phyloP scores from a whole-genome alignment of 2,329 filamentous ascomycete genomes.

The Ilyonectria mors-panacis region DNA sequence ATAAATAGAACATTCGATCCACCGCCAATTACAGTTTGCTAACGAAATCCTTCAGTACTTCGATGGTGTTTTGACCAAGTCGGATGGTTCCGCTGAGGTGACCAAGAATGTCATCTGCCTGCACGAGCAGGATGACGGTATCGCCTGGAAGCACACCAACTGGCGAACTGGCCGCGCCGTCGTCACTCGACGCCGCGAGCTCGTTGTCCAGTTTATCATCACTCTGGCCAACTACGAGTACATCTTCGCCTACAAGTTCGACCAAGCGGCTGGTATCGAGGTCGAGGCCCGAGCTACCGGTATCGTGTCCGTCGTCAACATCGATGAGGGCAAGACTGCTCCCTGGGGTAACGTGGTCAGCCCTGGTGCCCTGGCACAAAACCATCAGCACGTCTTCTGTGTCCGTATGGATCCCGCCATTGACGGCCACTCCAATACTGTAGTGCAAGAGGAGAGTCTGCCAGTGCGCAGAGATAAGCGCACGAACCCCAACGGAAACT shows the following conservation, averaged over 20 bases:
- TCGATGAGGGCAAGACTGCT: constrained; percentile 68
- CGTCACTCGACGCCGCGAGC: constrained; percentile 67
- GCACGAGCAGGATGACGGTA: constrained; percentile 61
- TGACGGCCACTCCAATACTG: constrained; percentile 71
- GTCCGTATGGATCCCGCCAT: constrained; percentile 74
- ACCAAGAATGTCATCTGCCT: constrained; percentile 60
- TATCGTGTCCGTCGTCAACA: constrained; percentile 61
- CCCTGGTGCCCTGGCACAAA: constrained; percentile 72
- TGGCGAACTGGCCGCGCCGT: constrained; percentile 70
- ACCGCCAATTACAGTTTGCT: accelerated
- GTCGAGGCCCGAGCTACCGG: constrained; percentile 56
- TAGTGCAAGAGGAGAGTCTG: constrained; percentile 59
- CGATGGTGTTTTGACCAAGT: constrained; percentile 51
- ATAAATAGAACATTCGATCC: background rate
- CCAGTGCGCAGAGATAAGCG: constrained; percentile 59
- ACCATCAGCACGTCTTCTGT: constrained; percentile 78
- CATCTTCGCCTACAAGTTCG: constrained; percentile 61
- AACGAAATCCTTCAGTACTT: constrained; percentile 49
- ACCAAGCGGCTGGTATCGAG: constrained; percentile 63
- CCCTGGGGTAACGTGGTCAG: constrained; percentile 73
- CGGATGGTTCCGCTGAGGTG: constrained; percentile 54
- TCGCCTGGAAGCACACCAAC: constrained; percentile 74
- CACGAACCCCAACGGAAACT: constrained; percentile 66
- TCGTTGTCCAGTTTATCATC: constrained; percentile 74
- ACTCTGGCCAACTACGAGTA: constrained; percentile 76